Percentiles rank a stretch among this genome's conserved stretches.
Conservation (phyloP, 805 yeast genomes). For the Candida multigemmis region DNA sequence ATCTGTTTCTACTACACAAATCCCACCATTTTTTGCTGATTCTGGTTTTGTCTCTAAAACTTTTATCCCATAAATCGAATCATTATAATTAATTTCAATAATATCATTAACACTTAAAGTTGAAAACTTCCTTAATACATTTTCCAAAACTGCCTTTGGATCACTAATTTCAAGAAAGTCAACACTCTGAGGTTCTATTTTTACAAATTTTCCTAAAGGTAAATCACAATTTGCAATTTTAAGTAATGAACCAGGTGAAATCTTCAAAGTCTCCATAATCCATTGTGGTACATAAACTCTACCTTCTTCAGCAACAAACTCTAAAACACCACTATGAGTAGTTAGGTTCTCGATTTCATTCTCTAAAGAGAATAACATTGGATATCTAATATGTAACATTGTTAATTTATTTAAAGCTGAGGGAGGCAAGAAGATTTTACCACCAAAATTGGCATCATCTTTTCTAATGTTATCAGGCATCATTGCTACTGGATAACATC, state of each 20-base stretch:
- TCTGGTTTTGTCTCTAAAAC: constrained; percentile 86
- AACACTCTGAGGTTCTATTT: constrained; percentile 90
- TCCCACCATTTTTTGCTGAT: constrained; percentile 42
- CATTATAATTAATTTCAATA: constrained; percentile 78
- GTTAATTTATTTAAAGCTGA: constrained; percentile 84
- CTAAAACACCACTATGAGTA: constrained; percentile 92
- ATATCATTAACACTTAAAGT: constrained; percentile 79
- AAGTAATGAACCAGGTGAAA: constrained; percentile 74
- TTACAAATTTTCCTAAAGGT: constrained; percentile 81
- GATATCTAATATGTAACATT: constrained; percentile 86
- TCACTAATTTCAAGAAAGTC: constrained; percentile 90
- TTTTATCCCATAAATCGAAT: constrained; percentile 65
- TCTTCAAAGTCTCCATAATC: constrained; percentile 77
- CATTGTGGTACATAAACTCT: constrained; percentile 90
- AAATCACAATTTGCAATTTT: constrained; percentile 70
- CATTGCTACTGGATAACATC: constrained; percentile 88
- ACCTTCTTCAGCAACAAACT: constrained; percentile 96
- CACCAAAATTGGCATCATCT: constrained; percentile 84
- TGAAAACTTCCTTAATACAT: constrained; percentile 81
- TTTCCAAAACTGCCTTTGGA: constrained; percentile 94
- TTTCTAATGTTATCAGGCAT: constrained; percentile 70
- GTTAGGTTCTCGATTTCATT: constrained; percentile 51
- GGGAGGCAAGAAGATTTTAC: constrained; percentile 91
- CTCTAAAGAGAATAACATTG: constrained; percentile 82
- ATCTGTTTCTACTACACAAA: constrained; percentile 95